phyloP scores from a whole-genome alignment of 345 rosid genomes.

The Carallia brachiata region DNA sequence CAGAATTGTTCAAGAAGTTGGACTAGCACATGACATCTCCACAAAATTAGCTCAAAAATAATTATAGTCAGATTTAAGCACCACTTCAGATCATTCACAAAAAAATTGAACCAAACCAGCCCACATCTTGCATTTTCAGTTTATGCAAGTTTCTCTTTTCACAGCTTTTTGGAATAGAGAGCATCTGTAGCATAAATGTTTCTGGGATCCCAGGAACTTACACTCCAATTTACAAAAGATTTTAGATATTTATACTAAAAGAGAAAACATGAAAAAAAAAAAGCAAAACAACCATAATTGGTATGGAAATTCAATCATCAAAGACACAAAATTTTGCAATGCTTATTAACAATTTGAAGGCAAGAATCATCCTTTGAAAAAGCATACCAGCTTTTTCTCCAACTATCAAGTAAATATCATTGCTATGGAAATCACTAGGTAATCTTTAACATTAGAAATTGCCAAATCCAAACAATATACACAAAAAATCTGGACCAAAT shows the following conservation, averaged over 20 bases:
- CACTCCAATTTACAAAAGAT: background rate
- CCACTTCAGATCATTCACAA: background rate
- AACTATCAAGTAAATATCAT: too few species aligned
- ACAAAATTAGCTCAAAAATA: background rate
- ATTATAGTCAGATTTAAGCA: background rate
- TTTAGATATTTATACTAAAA: background rate
- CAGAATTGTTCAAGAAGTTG: background rate
- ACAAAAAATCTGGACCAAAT: too few species aligned
- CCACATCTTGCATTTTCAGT: background rate
- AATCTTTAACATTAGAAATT: background rate
- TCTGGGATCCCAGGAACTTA: background rate
- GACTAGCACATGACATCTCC: background rate
- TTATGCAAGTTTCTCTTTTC: background rate
- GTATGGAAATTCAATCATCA: background rate
- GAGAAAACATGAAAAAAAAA: background rate
- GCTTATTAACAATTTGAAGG: too few species aligned
- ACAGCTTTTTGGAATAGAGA: background rate
- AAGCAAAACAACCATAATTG: background rate
- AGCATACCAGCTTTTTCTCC: too few species aligned
- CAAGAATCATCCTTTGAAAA: too few species aligned
- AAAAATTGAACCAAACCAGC: background rate
- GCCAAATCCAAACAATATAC: background rate
- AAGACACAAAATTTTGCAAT: too few species aligned
- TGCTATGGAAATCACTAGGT: background rate
- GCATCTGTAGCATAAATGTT: background rate